phyloP scores from a whole-genome alignment of 208 protist species.

The Acanthamoeba triangularis region DNA sequence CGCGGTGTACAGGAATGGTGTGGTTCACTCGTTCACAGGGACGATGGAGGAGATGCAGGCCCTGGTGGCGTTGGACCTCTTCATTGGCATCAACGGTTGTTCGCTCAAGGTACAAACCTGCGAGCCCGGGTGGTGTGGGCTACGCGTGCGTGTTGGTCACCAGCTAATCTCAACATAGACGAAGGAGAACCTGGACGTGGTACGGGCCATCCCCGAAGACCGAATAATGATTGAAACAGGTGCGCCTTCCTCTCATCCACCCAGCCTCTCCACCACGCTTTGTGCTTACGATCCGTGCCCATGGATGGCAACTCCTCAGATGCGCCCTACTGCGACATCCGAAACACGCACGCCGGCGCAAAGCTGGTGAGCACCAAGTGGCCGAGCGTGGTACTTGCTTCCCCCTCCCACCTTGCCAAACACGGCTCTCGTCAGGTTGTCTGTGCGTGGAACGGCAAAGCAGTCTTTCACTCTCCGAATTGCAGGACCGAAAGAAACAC shows the following conservation, averaged over 20 bases:
- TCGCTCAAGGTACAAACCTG: background rate
- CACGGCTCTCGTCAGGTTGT: too few relatives aligned
- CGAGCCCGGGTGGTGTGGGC: background rate
- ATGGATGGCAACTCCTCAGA: conserved; percentile 84
- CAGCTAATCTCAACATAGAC: conserved; percentile 86
- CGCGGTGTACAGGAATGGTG: conserved; percentile 86
- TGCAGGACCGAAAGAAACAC: conserved; percentile 90
- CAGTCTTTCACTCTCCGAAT: background rate
- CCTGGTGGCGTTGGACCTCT: conserved; percentile 93
- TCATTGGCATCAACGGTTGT: conserved; percentile 94
- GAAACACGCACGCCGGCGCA: conserved; percentile 94
- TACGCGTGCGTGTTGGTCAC: background rate
- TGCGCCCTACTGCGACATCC: conserved; percentile 96
- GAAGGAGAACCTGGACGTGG: conserved; percentile 93
- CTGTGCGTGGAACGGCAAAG: too few relatives aligned
- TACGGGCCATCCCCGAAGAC: conserved; percentile 93
- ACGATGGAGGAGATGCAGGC: conserved; percentile 91
- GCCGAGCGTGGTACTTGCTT: conserved; percentile 67
- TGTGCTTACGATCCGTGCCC: background rate
- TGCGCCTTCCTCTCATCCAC: background rate
- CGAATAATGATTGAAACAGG: conserved; percentile 96
- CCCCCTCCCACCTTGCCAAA: too few relatives aligned
- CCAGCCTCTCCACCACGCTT: background rate
- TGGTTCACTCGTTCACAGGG: conserved; percentile 98
- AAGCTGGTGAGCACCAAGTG: conserved; percentile 85